phyloP scores from a whole-genome alignment of 2,329 filamentous ascomycete genomes.

The Xylariaceae sp. region DNA sequence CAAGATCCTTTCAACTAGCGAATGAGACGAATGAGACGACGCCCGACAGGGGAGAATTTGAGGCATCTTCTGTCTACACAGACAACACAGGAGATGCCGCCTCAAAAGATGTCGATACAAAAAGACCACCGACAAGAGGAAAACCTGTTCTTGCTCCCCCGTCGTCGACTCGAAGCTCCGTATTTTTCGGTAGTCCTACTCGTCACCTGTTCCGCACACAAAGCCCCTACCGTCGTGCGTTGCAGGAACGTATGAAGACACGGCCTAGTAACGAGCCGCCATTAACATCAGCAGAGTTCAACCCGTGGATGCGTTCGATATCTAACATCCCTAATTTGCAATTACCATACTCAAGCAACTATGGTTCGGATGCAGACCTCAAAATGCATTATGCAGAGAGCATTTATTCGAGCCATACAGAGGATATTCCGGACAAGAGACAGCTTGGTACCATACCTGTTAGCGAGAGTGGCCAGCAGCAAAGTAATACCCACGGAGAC shows the following conservation, averaged over 20 bases:
- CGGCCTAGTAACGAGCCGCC: constrained; percentile 28
- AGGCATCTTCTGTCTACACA: constrained; percentile 5
- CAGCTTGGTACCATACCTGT: constrained; percentile 11
- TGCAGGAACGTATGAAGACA: constrained; percentile 43
- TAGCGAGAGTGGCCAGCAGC: constrained; percentile 17
- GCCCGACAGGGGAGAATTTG: neutral
- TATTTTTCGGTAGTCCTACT: constrained; percentile 48
- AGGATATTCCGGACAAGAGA: constrained; percentile 16
- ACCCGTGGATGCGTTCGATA: constrained; percentile 38
- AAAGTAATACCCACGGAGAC: constrained; percentile 29
- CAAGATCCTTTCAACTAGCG: neutral
- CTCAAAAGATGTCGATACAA: neutral
- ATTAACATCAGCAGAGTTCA: constrained; percentile 29
- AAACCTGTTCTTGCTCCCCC: constrained; percentile 25
- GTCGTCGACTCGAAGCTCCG: constrained; percentile 41
- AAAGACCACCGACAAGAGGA: constrained; percentile 10
- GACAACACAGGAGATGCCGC: neutral
- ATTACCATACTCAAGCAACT: constrained; percentile 36
- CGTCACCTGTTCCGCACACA: constrained; percentile 49
- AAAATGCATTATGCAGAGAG: constrained; percentile 43
- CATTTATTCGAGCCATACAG: constrained; percentile 41
- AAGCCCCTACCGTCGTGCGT: constrained; percentile 51
- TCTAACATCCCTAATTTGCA: constrained; percentile 40
- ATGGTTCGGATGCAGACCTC: constrained; percentile 37
- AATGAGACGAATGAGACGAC: neutral